Conservation (phyloP, 345 rosid species). For the Anacardium occidentale region DNA sequence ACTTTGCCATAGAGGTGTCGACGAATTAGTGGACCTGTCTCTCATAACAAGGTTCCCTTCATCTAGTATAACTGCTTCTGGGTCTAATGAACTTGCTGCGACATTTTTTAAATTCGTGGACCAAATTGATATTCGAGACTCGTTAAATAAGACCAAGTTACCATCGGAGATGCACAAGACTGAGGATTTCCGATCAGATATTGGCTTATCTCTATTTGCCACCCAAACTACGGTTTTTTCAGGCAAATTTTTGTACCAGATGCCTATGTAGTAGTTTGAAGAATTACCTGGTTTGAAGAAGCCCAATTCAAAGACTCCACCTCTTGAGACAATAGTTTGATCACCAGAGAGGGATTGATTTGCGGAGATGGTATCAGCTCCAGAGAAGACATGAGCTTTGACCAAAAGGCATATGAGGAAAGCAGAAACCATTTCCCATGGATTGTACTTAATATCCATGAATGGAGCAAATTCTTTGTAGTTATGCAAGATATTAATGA, state of each 20-base stretch:
- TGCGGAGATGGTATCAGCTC: conserved; percentile 12
- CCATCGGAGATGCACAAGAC: conserved; percentile 19
- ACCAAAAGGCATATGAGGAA: conserved; percentile 19
- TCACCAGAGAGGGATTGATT: conserved; percentile 26
- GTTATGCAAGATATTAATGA: background rate
- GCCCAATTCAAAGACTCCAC: conserved; percentile 20
- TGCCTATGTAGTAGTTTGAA: conserved; percentile 24
- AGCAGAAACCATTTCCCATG: conserved; percentile 5
- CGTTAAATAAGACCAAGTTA: conserved; percentile 18
- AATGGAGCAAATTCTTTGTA: background rate
- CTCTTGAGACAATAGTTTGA: conserved; percentile 23
- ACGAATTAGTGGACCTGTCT: conserved; percentile 25
- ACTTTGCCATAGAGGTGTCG: conserved; percentile 57
- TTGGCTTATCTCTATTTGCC: conserved; percentile 25
- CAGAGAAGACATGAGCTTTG: background rate
- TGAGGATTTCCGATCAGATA: conserved; percentile 19
- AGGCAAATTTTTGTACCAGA: conserved; percentile 19
- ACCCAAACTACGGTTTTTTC: conserved; percentile 26
- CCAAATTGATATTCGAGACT: background rate
- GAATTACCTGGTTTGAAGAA: conserved; percentile 34
- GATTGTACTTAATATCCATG: conserved; percentile 17
- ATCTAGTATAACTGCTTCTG: conserved; percentile 32
- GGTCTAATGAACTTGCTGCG: background rate
- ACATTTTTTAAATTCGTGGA: background rate
- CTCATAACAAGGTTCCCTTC: conserved; percentile 43